These are phyloP conservation scores for Fusarium graminum DNA, from an alignment of 2,329 filamentous ascomycete species.

Conservation along the genomic window DNA sequence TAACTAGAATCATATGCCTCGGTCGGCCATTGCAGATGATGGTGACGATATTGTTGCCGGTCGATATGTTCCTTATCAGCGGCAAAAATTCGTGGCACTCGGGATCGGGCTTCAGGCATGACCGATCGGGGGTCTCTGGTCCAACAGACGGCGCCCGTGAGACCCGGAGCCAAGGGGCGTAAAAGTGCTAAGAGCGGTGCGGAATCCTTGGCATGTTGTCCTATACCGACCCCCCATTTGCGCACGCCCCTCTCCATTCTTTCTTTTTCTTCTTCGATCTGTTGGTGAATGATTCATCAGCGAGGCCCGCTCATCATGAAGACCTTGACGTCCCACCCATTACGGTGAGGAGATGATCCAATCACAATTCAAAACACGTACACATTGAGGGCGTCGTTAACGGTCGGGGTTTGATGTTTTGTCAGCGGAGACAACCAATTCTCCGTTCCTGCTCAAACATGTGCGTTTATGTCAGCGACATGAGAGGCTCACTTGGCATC, in stretches of 20 bases:
- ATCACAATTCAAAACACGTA: slow-evolving; percentile 19
- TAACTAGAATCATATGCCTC: slow-evolving; percentile 10
- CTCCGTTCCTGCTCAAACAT: slow-evolving; percentile 3
- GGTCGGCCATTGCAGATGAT: slow-evolving; percentile 17
- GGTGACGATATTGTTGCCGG: slow-evolving; percentile 30
- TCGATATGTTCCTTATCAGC: slow-evolving; percentile 40
- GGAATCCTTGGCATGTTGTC: slow-evolving; percentile 1
- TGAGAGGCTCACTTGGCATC: slow-evolving; percentile 21
- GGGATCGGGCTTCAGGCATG: slow-evolving; percentile 38
- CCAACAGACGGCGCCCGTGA: slow-evolving; percentile 22
- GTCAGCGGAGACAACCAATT: slow-evolving; percentile 32
- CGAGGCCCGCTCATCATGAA: slow-evolving; percentile 30
- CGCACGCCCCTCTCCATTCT: slow-evolving; percentile 9
- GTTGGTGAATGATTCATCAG: slow-evolving; percentile 45
- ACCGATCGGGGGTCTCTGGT: slow-evolving; percentile 38
- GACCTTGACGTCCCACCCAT: slow-evolving; percentile 38
- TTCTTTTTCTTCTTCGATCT: slow-evolving; percentile 15
- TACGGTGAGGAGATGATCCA: slow-evolving; percentile 17
- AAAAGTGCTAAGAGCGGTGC: slow-evolving; percentile 1
- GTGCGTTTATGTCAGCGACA: slow-evolving; percentile 19
- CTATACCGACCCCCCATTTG: slow-evolving; percentile 15
- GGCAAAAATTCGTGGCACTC: slow-evolving; percentile 40
- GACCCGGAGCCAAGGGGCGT: slow-evolving; percentile 12
- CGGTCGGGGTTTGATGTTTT: slow-evolving; percentile 21
- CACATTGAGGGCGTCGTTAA: slow-evolving; percentile 30